Percentiles rank a stretch among this genome's conserved stretches.
Evolutionary conservation across 1,284 basidiomycete genomes (phyloP).

Genomic region (Ustilago hordei): DNA sequence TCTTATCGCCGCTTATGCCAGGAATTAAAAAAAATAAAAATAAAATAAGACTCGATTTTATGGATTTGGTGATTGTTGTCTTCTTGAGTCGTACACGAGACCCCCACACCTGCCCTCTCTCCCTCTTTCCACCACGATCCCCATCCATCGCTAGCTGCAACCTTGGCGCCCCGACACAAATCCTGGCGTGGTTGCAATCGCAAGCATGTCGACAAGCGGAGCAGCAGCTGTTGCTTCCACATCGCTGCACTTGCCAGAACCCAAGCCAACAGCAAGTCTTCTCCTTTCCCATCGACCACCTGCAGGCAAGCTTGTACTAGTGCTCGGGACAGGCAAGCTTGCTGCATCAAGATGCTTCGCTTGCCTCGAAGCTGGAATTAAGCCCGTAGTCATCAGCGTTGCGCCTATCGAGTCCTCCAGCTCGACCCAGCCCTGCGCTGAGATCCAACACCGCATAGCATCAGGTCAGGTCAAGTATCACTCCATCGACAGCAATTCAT

Average conservation of each 20-base stretch:
- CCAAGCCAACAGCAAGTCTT: slow-evolving; percentile 46
- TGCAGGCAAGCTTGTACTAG: slow-evolving; percentile 70
- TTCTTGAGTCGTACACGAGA: neutral
- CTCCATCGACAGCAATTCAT: slow-evolving; percentile 7
- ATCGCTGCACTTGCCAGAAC: slow-evolving; percentile 24
- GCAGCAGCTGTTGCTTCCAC: slow-evolving; percentile 5
- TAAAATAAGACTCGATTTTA: slow-evolving; percentile 17
- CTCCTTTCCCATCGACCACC: slow-evolving; percentile 52
- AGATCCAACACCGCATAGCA: slow-evolving; percentile 69
- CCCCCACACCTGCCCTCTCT: neutral
- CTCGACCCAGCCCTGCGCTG: slow-evolving; percentile 74
- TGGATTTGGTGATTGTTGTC: slow-evolving; percentile 1
- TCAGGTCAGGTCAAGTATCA: slow-evolving; percentile 74
- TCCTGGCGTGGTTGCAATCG: neutral
- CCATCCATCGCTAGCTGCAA: neutral
- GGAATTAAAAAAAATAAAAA: neutral
- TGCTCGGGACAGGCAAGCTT: slow-evolving; percentile 81
- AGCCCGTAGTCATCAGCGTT: slow-evolving; percentile 76
- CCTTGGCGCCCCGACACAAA: too few relatives aligned
- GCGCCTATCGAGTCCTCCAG: neutral
- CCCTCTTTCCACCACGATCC: neutral
- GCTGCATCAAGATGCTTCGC: slow-evolving; percentile 84
- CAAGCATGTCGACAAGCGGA: slow-evolving; percentile 5
- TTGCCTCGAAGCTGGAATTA: slow-evolving; percentile 83
- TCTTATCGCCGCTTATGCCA: slow-evolving; percentile 30